These are phyloP conservation scores for Aspergillus japonicus DNA, from an alignment of 2,329 filamentous ascomycete genomes.

Conservation along the genomic window DNA sequence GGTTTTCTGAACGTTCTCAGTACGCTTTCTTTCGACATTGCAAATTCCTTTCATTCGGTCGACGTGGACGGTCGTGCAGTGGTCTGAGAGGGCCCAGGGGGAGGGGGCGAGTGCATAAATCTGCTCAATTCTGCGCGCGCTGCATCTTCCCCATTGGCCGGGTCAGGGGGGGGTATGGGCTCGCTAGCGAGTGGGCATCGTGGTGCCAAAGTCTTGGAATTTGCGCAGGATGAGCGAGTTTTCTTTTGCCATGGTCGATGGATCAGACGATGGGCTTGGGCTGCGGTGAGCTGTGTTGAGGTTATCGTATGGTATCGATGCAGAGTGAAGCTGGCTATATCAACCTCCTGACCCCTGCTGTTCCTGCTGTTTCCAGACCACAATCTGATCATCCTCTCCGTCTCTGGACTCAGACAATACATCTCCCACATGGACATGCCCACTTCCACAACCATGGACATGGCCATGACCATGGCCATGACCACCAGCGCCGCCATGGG, in stretches of 20 bases:
- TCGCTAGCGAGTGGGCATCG: background rate
- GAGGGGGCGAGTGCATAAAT: constrained; percentile 15
- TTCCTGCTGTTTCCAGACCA: too few relatives aligned
- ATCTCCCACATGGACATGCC: background rate
- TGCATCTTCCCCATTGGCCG: background rate
- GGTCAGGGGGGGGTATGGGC: background rate
- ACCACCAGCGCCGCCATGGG: constrained; percentile 9
- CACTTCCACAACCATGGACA: constrained; percentile 8
- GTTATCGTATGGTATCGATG: too few relatives aligned
- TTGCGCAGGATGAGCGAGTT: background rate
- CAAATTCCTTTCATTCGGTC: background rate
- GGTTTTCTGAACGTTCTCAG: background rate
- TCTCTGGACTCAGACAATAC: too few relatives aligned
- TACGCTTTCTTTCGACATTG: background rate
- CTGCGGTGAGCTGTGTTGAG: too few relatives aligned
- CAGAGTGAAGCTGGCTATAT: too few relatives aligned
- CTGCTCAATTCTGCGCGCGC: constrained; percentile 25
- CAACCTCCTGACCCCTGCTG: too few relatives aligned
- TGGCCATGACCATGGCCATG: constrained; percentile 10
- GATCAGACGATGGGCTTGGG: too few relatives aligned
- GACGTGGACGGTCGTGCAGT: too few relatives aligned
- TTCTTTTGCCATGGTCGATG: background rate
- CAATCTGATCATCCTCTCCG: too few relatives aligned
- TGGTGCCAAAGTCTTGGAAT: background rate
- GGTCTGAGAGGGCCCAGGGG: too few relatives aligned